phyloP scores from a whole-genome alignment of 768 basidiomycete species.

The Sporobolomyces phaffii region DNA sequence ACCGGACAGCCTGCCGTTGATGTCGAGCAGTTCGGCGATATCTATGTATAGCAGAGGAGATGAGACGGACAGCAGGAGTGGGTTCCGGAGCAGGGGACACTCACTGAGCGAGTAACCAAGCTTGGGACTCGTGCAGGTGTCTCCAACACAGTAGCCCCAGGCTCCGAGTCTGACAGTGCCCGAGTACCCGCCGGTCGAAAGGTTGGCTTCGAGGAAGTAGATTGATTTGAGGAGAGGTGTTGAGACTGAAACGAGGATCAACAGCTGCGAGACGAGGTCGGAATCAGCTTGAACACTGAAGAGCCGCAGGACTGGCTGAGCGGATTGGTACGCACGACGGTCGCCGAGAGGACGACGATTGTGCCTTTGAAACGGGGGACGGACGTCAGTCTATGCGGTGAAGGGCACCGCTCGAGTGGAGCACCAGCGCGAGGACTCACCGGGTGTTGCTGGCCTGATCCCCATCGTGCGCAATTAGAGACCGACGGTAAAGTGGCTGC shows the following conservation, averaged over 20 bases:
- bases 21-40: conserved; percentile 70
- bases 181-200: conserved; percentile 47
- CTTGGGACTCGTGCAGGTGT: conserved; percentile 68
- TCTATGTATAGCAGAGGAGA: no score
- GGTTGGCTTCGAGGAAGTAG: conserved; percentile 72
- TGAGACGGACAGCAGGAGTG: no score
- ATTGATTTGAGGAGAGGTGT: conserved; percentile 83
- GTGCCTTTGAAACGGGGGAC: conserved; percentile 18
- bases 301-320: no score
- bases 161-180: conserved; percentile 79
- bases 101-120: conserved; percentile 83
- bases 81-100: conserved; percentile 43
- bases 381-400: conserved; percentile 4
- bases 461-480: not conserved
- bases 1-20: conserved; percentile 56
- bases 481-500: no score
- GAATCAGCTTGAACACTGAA: no score
- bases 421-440: not conserved
- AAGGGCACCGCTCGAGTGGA: no score
- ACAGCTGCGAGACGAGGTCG: conserved; percentile 50
- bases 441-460: conserved; percentile 14
- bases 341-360: conserved; percentile 30
- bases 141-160: conserved; percentile 72
- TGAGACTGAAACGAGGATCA: conserved; percentile 81
- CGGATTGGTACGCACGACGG: conserved; percentile 7